These are phyloP conservation scores for Sporisorium exsertum DNA, from an alignment of 1,284 basidiomycete species.

Conservation along the genomic window DNA sequence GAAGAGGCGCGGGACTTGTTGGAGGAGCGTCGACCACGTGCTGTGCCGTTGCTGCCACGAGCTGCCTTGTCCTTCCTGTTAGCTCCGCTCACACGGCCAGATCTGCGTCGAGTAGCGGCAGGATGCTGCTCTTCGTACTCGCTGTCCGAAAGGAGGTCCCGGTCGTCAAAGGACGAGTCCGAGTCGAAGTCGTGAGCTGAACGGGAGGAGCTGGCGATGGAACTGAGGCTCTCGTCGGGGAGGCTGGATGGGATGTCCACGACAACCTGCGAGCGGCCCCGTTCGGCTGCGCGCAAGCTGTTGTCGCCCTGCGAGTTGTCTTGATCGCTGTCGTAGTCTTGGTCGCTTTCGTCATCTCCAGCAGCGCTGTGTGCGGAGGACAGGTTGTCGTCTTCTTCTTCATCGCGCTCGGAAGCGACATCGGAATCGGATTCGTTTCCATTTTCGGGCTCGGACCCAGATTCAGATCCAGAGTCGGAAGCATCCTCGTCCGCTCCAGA, in stretches of 20 bases:
- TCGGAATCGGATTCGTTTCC: slow-evolving; percentile 5
- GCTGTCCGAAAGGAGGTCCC: slow-evolving; percentile 11
- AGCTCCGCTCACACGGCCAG: slow-evolving; percentile 27
- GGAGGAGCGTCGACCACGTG: slow-evolving; percentile 34
- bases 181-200: slow-evolving; percentile 31
- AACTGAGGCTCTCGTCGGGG: slow-evolving; percentile 25
- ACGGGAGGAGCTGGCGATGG: slow-evolving; percentile 26
- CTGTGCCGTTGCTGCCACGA: slow-evolving; percentile 30
- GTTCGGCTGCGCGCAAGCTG: slow-evolving; percentile 8
- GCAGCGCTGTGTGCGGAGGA: slow-evolving; percentile 24
- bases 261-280: slow-evolving; percentile 6
- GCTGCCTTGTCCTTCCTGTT: slow-evolving; percentile 4
- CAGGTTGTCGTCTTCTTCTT: slow-evolving; percentile 26
- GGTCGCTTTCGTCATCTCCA: slow-evolving; percentile 23
- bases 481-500: slow-evolving; percentile 17
- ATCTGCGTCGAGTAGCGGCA: slow-evolving; percentile 18
- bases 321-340: slow-evolving; percentile 19
- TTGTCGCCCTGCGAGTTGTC: slow-evolving; percentile 4
- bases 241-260: slow-evolving; percentile 17
- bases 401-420: slow-evolving; percentile 7
- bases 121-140: slow-evolving; percentile 35
- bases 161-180: slow-evolving; percentile 35
- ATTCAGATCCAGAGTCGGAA: slow-evolving; percentile 2
- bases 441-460: slow-evolving; percentile 7
- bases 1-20: slow-evolving; percentile 25